Percentiles rank a stretch among this genome's conserved stretches.
Evolutionary conservation across 192 early-diverging fungal genomes (phyloP).

Genomic region (Linnemannia schmuckeri): DNA sequence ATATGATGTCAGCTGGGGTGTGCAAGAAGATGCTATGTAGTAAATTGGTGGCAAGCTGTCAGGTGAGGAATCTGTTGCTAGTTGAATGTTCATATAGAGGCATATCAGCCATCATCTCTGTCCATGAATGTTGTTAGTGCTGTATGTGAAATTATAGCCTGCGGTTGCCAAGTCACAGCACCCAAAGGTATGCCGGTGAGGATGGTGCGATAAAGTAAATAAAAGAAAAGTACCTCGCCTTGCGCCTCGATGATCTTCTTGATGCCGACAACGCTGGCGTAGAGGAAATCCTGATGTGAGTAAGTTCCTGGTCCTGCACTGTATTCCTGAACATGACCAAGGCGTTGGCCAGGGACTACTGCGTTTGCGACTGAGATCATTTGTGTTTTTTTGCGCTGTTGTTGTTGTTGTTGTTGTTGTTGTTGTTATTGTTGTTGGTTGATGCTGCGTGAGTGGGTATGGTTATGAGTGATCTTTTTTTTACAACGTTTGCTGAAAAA

Average conservation of each 20-base stretch:
- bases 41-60: background rate
- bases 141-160: too few species aligned
- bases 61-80: background rate
- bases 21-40: background rate
- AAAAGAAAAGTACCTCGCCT: background rate
- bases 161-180: too few species aligned
- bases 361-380: conserved; percentile 54
- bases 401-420: too few species aligned
- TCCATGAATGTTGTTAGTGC: too few species aligned
- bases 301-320: conserved; percentile 80
- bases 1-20: background rate
- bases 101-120: too few species aligned
- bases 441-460: background rate
- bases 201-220: background rate
- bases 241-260: conserved; percentile 40
- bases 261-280: conserved; percentile 71
- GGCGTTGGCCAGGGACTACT: conserved; percentile 84
- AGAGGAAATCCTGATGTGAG: conserved; percentile 75
- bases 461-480: background rate
- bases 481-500: background rate
- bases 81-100: too few species aligned
- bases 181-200: too few species aligned
- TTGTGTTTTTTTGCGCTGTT: background rate
- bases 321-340: conserved; percentile 78
- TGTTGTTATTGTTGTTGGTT: background rate